Conservation (phyloP, 345 rosid genomes). For the Melaleuca alternifolia region DNA sequence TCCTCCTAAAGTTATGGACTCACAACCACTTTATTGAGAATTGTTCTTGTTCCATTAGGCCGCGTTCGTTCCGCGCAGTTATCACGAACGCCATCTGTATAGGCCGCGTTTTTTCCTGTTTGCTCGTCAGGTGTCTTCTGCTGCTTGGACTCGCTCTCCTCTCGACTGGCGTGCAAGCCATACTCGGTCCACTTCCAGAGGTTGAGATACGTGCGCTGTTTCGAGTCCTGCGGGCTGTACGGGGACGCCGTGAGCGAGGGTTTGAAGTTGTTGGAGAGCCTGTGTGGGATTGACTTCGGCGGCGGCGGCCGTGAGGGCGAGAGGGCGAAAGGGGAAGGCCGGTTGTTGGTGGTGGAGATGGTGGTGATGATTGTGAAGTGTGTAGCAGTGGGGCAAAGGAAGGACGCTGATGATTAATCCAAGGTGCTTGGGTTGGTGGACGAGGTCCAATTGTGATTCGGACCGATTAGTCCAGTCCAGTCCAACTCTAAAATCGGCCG, state of each 20-base stretch:
- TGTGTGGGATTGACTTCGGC: constrained; percentile 17
- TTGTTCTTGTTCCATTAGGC: too few relatives aligned
- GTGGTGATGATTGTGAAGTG: constrained; percentile 40
- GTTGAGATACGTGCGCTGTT: constrained; percentile 33
- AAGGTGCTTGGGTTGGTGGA: constrained; percentile 34
- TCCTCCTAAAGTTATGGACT: too few relatives aligned
- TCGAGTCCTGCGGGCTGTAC: constrained; percentile 42
- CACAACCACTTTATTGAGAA: too few relatives aligned
- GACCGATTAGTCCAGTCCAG: too few relatives aligned
- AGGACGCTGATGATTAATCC: constrained; percentile 22
- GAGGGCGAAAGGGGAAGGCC: not conserved
- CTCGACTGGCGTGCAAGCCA: constrained; percentile 62
- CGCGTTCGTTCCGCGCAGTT: too few relatives aligned
- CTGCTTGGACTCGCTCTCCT: constrained; percentile 33
- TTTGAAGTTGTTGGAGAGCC: constrained; percentile 36
- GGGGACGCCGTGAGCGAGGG: constrained; percentile 33
- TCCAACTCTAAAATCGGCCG: too few relatives aligned
- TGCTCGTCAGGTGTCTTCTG: too few relatives aligned
- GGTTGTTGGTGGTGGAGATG: constrained; percentile 33
- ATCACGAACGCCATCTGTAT: too few relatives aligned
- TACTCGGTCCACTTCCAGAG: constrained; percentile 46
- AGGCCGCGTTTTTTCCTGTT: too few relatives aligned
- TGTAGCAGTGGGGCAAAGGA: constrained; percentile 30
- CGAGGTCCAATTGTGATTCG: constrained; percentile 61
- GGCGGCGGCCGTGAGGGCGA: constrained; percentile 1